Conservation (phyloP, 2,329 filamentous ascomycete genomes). For the Alternaria sp. region DNA sequence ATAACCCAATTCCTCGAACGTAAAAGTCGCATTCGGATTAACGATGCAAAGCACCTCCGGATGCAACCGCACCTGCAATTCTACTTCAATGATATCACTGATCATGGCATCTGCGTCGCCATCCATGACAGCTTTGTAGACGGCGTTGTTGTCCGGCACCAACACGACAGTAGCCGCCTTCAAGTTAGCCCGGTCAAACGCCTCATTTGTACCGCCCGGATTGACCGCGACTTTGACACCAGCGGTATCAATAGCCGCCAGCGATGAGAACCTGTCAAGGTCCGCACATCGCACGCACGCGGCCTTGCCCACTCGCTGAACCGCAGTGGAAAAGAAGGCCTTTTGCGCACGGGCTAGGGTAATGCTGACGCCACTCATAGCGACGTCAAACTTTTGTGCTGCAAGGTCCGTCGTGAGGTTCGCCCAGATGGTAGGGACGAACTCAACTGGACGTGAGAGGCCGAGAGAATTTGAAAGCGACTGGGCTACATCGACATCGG, state of each 20-base stretch:
- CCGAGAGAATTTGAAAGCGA: slow-evolving; percentile 17
- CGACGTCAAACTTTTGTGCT: slow-evolving; percentile 20
- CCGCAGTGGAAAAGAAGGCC: slow-evolving; percentile 17
- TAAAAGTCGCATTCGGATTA: slow-evolving; percentile 16
- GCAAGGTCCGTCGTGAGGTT: slow-evolving; percentile 15
- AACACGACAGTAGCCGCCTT: slow-evolving; percentile 14
- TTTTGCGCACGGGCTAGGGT: slow-evolving; percentile 16
- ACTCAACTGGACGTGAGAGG: slow-evolving; percentile 15
- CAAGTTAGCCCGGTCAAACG: slow-evolving; percentile 23
- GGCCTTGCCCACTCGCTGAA: slow-evolving; percentile 20
- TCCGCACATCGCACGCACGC: slow-evolving; percentile 22
- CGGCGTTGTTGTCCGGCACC: slow-evolving; percentile 23
- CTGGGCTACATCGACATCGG: slow-evolving; percentile 22
- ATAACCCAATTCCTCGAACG: slow-evolving; percentile 22
- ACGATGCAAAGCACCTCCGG: slow-evolving; percentile 17
- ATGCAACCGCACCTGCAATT: slow-evolving; percentile 22
- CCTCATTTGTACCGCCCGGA: slow-evolving; percentile 21
- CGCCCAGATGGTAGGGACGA: slow-evolving; percentile 21
- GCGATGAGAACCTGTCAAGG: slow-evolving; percentile 8
- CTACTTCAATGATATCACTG: slow-evolving; percentile 22
- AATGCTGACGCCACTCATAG: slow-evolving; percentile 25
- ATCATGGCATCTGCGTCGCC: slow-evolving; percentile 23
- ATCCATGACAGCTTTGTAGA: slow-evolving; percentile 21
- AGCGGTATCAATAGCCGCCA: slow-evolving; percentile 19
- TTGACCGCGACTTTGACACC: slow-evolving; percentile 23